These are phyloP conservation scores for Dimargaris verticillata DNA, from an alignment of 192 early-diverging fungal species.

Conservation along the genomic window DNA sequence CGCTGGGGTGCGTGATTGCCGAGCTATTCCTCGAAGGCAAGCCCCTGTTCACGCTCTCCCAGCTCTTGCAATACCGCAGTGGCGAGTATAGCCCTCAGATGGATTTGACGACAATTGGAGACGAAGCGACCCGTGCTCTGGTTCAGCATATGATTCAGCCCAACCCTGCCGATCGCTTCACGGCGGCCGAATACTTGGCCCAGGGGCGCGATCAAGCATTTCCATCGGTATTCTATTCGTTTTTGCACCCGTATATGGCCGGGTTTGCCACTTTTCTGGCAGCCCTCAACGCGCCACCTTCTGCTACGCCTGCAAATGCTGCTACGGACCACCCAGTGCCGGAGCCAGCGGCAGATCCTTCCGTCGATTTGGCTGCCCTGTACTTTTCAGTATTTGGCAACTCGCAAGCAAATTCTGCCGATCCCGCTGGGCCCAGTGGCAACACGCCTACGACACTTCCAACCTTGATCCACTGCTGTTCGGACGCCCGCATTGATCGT, in stretches of 20 bases:
- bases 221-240: conserved; percentile 38
- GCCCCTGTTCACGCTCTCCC: conserved; percentile 79
- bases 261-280: conserved; percentile 12
- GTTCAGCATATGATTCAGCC: conserved; percentile 80
- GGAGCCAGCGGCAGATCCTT: background rate
- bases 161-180: conserved; percentile 51
- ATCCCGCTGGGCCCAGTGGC: too few species aligned
- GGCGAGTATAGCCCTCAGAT: conserved; percentile 54
- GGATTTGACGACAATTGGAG: conserved; percentile 68
- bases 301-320: background rate
- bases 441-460: conserved; percentile 9
- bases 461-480: conserved; percentile 11
- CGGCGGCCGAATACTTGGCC: conserved; percentile 59
- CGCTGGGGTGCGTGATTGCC: conserved; percentile 77
- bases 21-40: conserved; percentile 90
- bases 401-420: too few species aligned
- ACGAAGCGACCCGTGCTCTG: conserved; percentile 55
- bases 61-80: conserved; percentile 74
- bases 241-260: conserved; percentile 24
- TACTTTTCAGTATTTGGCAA: conserved; percentile 2
- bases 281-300: background rate
- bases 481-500: conserved; percentile 60
- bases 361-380: conserved; percentile 1
- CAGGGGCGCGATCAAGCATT: conserved; percentile 37
- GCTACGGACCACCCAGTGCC: background rate